Percentiles rank a stretch among this genome's conserved stretches.
These are phyloP conservation scores for Parietaria judaica DNA, from an alignment of 306 rosid species.

Conservation along the genomic window DNA sequence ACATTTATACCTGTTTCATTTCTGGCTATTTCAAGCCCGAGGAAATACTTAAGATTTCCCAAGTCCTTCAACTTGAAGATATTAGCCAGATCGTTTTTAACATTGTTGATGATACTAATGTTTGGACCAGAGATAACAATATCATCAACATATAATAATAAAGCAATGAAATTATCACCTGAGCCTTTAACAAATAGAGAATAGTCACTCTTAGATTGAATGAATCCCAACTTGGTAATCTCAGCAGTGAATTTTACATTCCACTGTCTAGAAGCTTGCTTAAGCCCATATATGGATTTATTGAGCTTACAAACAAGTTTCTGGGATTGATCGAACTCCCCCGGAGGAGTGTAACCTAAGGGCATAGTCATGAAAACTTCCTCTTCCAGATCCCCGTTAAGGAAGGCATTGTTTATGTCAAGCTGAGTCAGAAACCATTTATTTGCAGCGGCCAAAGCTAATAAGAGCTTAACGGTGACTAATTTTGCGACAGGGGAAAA, in stretches of 20 bases:
- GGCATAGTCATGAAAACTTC: background rate
- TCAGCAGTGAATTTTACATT: background rate
- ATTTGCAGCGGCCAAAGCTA: background rate
- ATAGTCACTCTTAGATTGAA: background rate
- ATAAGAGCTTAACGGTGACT: background rate
- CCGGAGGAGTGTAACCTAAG: background rate
- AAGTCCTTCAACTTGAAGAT: too few relatives aligned
- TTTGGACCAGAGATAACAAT: too few relatives aligned
- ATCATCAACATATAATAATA: too few relatives aligned
- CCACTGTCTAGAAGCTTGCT: background rate
- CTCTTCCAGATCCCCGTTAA: background rate
- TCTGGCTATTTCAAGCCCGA: too few relatives aligned
- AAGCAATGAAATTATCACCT: too few relatives aligned
- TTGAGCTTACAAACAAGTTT: background rate
- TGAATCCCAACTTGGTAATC: background rate
- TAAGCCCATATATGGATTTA: background rate
- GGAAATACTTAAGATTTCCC: too few relatives aligned
- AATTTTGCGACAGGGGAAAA: conserved; percentile 6
- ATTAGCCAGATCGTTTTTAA: too few relatives aligned
- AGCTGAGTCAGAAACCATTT: background rate
- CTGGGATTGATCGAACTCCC: background rate
- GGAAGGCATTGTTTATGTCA: background rate
- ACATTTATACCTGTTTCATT: too few relatives aligned
- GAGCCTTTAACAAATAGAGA: background rate
- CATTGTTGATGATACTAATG: background rate